Evolutionary conservation across 345 rosid species (phyloP).

Genomic region (Crucihimalaya himalaica): DNA sequence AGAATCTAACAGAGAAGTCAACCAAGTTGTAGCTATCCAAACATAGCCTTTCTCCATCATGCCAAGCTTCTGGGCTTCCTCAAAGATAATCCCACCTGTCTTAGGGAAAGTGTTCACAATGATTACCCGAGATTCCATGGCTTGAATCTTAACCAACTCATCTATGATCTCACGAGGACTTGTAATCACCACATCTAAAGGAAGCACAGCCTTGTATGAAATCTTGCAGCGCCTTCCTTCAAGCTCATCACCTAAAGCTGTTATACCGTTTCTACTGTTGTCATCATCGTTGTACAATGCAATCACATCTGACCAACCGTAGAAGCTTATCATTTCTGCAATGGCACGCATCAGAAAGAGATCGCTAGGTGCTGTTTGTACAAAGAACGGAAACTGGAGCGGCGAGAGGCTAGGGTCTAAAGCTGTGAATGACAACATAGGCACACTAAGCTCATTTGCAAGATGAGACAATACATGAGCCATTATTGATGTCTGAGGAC

Average conservation of each 20-base stretch:
- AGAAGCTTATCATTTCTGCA: slow-evolving; percentile 71
- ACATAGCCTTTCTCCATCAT: slow-evolving; percentile 83
- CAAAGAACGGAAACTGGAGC: slow-evolving; percentile 86
- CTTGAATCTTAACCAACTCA: slow-evolving; percentile 57
- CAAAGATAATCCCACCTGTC: slow-evolving; percentile 63
- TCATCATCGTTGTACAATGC: slow-evolving; percentile 79
- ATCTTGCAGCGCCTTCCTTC: slow-evolving; percentile 68
- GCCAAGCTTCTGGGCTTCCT: slow-evolving; percentile 72
- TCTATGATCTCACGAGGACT: slow-evolving; percentile 45
- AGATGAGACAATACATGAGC: slow-evolving; percentile 87
- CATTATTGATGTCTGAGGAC: slow-evolving; percentile 78
- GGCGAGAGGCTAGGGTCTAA: slow-evolving; percentile 77
- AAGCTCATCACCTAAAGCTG: slow-evolving; percentile 64
- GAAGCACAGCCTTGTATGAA: slow-evolving; percentile 72
- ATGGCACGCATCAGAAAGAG: slow-evolving; percentile 79
- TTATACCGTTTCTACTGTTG: slow-evolving; percentile 72
- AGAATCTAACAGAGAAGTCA: slow-evolving; percentile 78
- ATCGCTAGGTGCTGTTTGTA: slow-evolving; percentile 92
- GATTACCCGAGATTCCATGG: slow-evolving; percentile 79
- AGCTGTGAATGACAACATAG: slow-evolving; percentile 81
- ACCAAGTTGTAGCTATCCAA: slow-evolving; percentile 88
- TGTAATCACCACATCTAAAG: slow-evolving; percentile 52
- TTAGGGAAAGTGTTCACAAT: slow-evolving; percentile 55
- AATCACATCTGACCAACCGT: slow-evolving; percentile 68
- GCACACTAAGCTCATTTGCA: slow-evolving; percentile 77